Base-by-base conservation (phyloP, 495 filamentous ascomycete genomes). In the Penicillium ucsense region DNA sequence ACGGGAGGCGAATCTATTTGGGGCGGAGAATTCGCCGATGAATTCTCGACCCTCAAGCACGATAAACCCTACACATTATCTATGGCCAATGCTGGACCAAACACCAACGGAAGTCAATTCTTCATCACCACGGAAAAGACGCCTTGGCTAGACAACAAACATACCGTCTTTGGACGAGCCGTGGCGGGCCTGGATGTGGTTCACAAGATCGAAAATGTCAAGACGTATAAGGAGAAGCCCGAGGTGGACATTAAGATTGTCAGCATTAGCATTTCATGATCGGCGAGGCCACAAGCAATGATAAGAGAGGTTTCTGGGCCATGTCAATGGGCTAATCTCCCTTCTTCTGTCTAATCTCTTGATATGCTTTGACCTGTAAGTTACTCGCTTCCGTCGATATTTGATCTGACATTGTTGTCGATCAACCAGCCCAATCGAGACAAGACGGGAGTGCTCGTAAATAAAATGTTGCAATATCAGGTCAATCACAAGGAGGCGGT, bases 111-210 rank as follows among this genome's bases (percentile, higher is more conserved):
- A 6, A 88, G 83, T 50, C 92, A 99, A 66, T 99, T 99, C 66
- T 99, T 99, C 55, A 95, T 99, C 50, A 97, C 92, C 5, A 96
- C 92, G 2, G 92, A 97, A 64, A 92, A 92, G 70, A 88, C 92
- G 8, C 83, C 89, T 9, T 99, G 94, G 94, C 68, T 99, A 47
- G 92, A 99, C 62, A 82, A 83, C 48, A 95, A 95, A 64, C 92
- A 99, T 61, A 97, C 92, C 0, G 83, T 99, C 35, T 99, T 99
- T 61, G 92, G 94, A 0, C 76, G 94, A 29, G 88, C 87, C 0
- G 80, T 90, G 41, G 83, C 88, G 61, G 92, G 92, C 3, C 61
- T 96, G 49, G 92, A 99, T 63, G 86, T 97, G n/a, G 82, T 97
- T 51, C 88, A 97, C 65, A 86, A 81, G 73, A 99, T 99, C 58